Evolutionary conservation across 2,329 filamentous ascomycete genomes (phyloP).

Genomic region (Colletotrichum higginsianum): DNA sequence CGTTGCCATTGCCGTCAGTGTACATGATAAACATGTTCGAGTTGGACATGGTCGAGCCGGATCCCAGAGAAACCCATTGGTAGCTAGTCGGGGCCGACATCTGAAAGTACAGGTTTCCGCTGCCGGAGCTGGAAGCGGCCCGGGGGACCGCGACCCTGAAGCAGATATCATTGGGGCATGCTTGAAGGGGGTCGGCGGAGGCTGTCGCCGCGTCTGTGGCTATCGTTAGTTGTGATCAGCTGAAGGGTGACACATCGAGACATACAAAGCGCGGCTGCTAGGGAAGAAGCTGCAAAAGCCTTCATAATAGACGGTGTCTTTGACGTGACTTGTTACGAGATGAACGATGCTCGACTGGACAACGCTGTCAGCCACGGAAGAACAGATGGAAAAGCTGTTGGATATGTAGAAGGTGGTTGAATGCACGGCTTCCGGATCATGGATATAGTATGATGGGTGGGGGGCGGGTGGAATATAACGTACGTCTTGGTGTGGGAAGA

Average conservation of each 20-base stretch:
- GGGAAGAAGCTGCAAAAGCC: conserved; percentile 31
- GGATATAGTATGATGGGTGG: neutral
- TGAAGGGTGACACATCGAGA: neutral
- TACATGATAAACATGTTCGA: conserved; percentile 77
- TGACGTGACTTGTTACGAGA: neutral
- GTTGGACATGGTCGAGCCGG: conserved; percentile 68
- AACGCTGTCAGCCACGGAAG: neutral
- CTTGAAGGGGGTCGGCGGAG: conserved; percentile 49
- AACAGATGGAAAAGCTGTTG: neutral
- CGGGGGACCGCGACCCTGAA: conserved; percentile 70
- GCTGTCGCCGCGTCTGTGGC: conserved; percentile 47
- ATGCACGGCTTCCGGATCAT: neutral
- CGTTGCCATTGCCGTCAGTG: conserved; percentile 69
- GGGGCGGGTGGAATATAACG: neutral
- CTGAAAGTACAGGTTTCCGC: conserved; percentile 74
- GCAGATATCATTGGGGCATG: conserved; percentile 65
- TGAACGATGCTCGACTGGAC: neutral
- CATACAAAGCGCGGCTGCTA: conserved; percentile 39
- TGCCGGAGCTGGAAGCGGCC: conserved; percentile 60
- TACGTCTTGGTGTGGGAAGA: conserved; percentile 26
- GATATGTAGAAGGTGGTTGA: neutral
- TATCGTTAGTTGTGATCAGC: conserved; percentile 10
- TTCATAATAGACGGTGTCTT: conserved; percentile 29
- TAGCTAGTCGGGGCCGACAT: conserved; percentile 68
- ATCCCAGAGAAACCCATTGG: conserved; percentile 72